Conservation (phyloP, 2,329 filamentous ascomycete genomes). For the Leptographium flavum region DNA sequence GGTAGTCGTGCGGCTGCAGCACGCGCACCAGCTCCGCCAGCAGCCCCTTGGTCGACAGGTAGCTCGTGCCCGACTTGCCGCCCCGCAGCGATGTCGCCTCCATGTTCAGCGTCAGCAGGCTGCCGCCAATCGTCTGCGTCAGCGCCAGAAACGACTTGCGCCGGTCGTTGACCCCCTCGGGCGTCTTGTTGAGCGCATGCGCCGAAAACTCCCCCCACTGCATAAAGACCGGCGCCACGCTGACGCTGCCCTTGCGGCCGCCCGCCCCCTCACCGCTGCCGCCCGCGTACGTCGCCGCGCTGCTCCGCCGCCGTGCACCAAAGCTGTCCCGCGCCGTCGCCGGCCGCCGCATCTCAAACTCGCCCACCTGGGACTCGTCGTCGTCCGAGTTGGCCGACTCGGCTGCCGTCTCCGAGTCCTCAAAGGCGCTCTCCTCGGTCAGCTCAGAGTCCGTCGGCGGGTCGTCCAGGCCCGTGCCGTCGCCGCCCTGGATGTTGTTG, state of each 20-base stretch:
- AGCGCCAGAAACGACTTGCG: conserved; percentile 10
- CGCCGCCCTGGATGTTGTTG: not conserved
- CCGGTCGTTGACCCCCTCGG: conserved; percentile 9
- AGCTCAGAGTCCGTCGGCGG: conserved; percentile 3
- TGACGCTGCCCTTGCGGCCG: not conserved
- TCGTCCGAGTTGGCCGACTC: conserved; percentile 5
- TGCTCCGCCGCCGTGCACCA: not conserved
- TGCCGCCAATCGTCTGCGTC: conserved; percentile 7
- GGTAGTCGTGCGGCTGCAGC: conserved; percentile 12
- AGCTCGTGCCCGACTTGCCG: not conserved
- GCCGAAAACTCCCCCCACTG: conserved; percentile 7
- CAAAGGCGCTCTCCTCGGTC: conserved; percentile 5
- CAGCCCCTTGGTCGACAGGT: conserved; percentile 8
- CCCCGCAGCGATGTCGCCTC: not conserved
- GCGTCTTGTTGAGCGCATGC: conserved; percentile 8
- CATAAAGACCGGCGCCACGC: conserved; percentile 5
- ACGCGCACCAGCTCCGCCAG: conserved; percentile 10
- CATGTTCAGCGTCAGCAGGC: conserved; percentile 4
- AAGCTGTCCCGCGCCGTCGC: not conserved
- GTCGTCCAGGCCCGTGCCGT: conserved; percentile 5
- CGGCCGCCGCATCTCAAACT: not conserved
- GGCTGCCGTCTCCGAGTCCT: conserved; percentile 7
- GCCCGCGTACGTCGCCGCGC: not conserved
- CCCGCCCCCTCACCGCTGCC: not conserved
- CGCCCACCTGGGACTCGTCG: not conserved